Conservation (phyloP, 371 early-diverging fungal species). For the Funneliformis caledonium region DNA sequence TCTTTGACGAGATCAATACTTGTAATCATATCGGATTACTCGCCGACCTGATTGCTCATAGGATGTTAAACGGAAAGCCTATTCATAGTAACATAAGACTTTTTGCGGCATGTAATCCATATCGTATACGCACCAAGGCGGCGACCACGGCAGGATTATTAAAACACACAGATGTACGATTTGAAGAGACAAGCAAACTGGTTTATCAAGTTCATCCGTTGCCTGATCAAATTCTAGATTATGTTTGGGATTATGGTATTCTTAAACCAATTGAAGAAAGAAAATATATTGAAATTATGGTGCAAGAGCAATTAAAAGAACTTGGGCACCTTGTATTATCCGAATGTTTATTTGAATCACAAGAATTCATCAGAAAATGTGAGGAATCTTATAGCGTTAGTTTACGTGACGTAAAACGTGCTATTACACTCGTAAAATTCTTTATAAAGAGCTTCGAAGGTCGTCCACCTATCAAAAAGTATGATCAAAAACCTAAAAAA, state of each 20-base stretch:
- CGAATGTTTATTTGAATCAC: constrained; percentile 38
- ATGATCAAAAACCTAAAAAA: not conserved
- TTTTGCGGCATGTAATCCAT: constrained; percentile 42
- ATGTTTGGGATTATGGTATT: constrained; percentile 42
- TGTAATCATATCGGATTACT: constrained; percentile 40
- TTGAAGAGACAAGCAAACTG: constrained; percentile 39
- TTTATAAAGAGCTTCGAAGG: constrained; percentile 30
- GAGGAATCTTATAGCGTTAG: constrained; percentile 39
- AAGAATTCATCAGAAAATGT: constrained; percentile 29
- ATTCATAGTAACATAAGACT: constrained; percentile 39
- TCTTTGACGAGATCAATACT: constrained; percentile 42
- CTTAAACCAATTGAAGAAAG: constrained; percentile 36
- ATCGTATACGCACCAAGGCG: constrained; percentile 31
- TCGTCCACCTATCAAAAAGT: not conserved
- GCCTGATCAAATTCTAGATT: constrained; percentile 40
- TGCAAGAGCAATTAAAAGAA: not conserved
- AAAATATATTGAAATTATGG: constrained; percentile 42
- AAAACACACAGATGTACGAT: not conserved
- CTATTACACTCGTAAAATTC: constrained; percentile 30
- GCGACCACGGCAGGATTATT: constrained; percentile 21
- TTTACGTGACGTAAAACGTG: constrained; percentile 39
- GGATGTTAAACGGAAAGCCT: constrained; percentile 26
- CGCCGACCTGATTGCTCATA: constrained; percentile 31
- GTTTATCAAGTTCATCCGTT: constrained; percentile 42
- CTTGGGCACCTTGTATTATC: not conserved